Evolutionary conservation across 192 early-diverging fungal genomes (phyloP).

Genomic region (Podila minutissima): DNA sequence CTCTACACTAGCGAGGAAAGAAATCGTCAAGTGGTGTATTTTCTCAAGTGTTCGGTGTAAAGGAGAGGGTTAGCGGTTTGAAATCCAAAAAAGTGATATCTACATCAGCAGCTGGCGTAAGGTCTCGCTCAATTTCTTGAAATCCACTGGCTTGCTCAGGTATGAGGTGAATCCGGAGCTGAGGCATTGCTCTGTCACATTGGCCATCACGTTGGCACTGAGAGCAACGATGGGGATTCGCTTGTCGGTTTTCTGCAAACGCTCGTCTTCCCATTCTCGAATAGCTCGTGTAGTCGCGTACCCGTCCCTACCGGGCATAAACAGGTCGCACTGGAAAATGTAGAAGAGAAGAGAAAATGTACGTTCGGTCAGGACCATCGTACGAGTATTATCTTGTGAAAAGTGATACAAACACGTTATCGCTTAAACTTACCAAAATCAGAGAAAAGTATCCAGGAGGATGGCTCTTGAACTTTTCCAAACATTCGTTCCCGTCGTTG

Average conservation of each 20-base stretch:
- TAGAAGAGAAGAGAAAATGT: not conserved
- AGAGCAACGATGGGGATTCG: conserved; percentile 65
- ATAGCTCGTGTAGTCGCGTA: conserved; percentile 63
- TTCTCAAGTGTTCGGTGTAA: no score
- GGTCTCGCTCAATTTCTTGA: conserved; percentile 57
- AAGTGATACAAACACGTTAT: not conserved
- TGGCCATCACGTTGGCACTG: conserved; percentile 67
- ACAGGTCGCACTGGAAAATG: conserved; percentile 57
- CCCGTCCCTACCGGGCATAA: conserved; percentile 70
- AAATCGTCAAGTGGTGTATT: no score
- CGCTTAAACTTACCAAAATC: conserved; percentile 49
- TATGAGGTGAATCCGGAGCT: conserved; percentile 62
- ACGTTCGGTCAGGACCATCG: not conserved
- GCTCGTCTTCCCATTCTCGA: conserved; percentile 57
- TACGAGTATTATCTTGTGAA: not conserved
- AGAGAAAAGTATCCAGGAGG: conserved; percentile 58
- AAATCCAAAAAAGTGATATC: not conserved
- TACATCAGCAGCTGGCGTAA: conserved; percentile 37
- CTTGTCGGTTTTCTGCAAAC: conserved; percentile 26
- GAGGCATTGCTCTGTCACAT: conserved; percentile 58
- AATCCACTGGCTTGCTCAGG: conserved; percentile 66
- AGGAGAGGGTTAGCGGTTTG: not conserved
- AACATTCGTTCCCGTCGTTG: conserved; percentile 57
- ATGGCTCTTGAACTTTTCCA: conserved; percentile 54
- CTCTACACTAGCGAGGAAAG: no score